Evolutionary conservation across 331 rosid species (phyloP), one percentile per base, ranked within the genome.

Genomic region (Malus hybrid): DNA sequence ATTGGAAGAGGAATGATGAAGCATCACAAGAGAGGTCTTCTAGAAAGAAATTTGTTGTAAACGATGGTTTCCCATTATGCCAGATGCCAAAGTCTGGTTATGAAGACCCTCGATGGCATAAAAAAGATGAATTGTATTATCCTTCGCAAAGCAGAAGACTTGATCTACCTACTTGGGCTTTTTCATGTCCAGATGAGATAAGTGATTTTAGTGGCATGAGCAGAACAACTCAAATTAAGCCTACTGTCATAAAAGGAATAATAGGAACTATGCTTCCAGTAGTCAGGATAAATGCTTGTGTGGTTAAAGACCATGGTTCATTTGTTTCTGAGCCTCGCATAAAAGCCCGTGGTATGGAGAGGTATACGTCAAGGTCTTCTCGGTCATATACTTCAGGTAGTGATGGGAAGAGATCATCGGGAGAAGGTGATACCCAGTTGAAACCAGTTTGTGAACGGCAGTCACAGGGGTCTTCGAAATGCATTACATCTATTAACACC

Each of bases 51-150:
- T 74, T 89, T 83, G 98, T 95, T 71, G 81, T 95, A 42, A 95
- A 92, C 75, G 87, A 89, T 78, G 93, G 97, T 61, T 90, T 88
- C 76, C 90, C 90, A 16, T 78, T 92, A 73, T 92, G 96, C 78
- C 93, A 79, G 83, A 90, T 92, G 96, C 86, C 96, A 50, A 95
- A 88, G 81, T 89, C 96, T 84, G 97, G 96, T 67, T 80, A 81
- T 83, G 97, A 90, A 83, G 99, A 95, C 85, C 99, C 99, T 77
- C 93, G 99, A 65, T 89, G 97, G 99, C 87, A 87, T 70, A 85
- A 78, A 67, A 90, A 89, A 78, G 98, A 92, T 64, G 99, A 95
- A 65, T 80, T 95, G 81, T 92, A 88, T 82, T 82, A 80, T 87
- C 99, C 99, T 72, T 88, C 97, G 59, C 97, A 90, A 31, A 79